A percentile compares a stretch with the other conserved stretches of the same genome.
Conservation (phyloP, 768 basidiomycete genomes). For the Psilocybe azurescens region DNA sequence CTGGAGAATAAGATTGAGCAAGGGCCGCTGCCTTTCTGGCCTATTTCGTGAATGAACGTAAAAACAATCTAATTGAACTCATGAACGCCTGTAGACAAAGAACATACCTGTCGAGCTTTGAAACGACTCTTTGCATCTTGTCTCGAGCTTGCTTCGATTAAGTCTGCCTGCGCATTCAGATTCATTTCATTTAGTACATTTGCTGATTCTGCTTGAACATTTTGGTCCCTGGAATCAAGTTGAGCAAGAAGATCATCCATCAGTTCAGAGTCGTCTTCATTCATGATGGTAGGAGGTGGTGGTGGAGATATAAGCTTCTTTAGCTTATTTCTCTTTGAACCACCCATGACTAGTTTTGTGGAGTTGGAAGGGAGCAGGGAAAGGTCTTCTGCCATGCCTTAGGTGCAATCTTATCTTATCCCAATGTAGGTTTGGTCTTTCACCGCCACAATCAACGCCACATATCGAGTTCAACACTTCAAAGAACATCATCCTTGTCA, state of each 20-base stretch:
- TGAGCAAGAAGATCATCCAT: conserved; percentile 80
- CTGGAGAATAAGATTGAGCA: conserved; percentile 54
- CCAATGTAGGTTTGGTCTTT: not conserved
- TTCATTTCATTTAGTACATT: conserved; percentile 54
- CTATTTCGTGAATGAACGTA: conserved; percentile 38
- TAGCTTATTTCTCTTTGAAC: conserved; percentile 62
- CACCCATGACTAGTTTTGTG: conserved; percentile 41
- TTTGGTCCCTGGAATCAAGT: conserved; percentile 67
- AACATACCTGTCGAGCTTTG: conserved; percentile 70
- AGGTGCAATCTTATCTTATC: conserved; percentile 21
- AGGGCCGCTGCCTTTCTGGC: conserved; percentile 74
- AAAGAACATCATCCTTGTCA: not conserved
- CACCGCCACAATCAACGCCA: conserved; percentile 5
- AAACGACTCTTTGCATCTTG: conserved; percentile 67
- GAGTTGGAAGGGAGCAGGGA: conserved; percentile 8
- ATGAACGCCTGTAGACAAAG: not conserved
- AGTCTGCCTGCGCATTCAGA: conserved; percentile 37
- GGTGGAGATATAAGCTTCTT: conserved; percentile 45
- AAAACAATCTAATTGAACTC: conserved; percentile 11
- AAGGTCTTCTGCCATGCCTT: not conserved
- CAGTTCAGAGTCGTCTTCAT: conserved; percentile 58
- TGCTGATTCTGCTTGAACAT: conserved; percentile 54
- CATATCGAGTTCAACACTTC: not conserved
- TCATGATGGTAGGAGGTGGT: conserved; percentile 31
- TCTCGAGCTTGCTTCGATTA: conserved; percentile 41